Evolutionary conservation across 139 green algal genomes (phyloP), one percentile per base, ranked within the genome.

Genomic region (Volvox africanus): DNA sequence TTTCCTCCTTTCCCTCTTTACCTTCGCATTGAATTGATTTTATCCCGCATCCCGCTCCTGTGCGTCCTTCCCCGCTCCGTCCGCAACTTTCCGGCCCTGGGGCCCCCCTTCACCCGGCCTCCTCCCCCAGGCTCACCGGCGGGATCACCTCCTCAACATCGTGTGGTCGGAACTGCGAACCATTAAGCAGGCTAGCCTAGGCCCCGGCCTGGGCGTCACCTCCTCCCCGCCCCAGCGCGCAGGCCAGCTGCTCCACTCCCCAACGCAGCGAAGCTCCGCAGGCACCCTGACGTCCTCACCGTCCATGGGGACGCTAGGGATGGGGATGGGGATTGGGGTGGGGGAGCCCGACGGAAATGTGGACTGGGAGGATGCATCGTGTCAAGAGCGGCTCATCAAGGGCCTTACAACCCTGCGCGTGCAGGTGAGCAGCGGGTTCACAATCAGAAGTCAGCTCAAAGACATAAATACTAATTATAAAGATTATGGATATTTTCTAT

Each of bases 81-180:
- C 44, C 44, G 44, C 44, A 55, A 5, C 44, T n/a, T n/a, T n/a
- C n/a, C n/a, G n/a, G n/a, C n/a, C n/a, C n/a, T n/a, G n/a, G n/a
- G n/a, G n/a, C n/a, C n/a, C n/a, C n/a, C n/a, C n/a, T n/a, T n/a
- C n/a, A 5, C 44, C 44, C 44, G 44, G 44, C 44, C 44, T 55
- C 44, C 44, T 55, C 9, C 44, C 44, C 65, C 65, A 90, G 86
- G 86, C 86, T 1, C 86, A 90, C 20, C 36, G 17, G 2, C 73
- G 86, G 11, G 86, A 90, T 69, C 86, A 90, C 36, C 86, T 90
- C 21, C 86, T 90, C 9, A 83, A 83, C 73, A 61, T 90, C 0
- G 30, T 44, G 1, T 90, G 86, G 86, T 36, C 50, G 24, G 86
- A 90, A 50, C 50, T 83, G 26, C 73, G 73, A 19, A n/a, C 86